Base-by-base conservation (phyloP, 2,329 filamentous ascomycete genomes). In the Madurella mycetomatis region DNA sequence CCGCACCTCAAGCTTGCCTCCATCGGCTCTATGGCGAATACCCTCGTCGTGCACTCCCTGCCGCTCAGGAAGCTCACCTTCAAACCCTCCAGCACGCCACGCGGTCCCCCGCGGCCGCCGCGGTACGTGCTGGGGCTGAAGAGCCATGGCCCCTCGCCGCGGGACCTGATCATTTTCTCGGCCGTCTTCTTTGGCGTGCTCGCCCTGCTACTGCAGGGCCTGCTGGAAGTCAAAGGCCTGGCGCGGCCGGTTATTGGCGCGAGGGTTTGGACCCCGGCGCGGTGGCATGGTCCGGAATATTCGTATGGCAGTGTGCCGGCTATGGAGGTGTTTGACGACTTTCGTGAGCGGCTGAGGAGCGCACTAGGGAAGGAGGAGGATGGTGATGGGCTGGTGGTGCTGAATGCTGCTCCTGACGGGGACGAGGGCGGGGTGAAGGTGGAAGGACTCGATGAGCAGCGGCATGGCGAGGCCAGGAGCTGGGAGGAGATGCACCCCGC, bases 1-100 rank as follows among this genome's bases (percentile, higher is more conserved):
- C 80, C 85, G 62, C 83, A 83, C 64, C 74, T 95, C 62, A 89
- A 88, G 63, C 81, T 96, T 3, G 91, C 89, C 31, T 92, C 88
- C 45, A 87, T 90, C 42, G 62, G 63, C 41, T 90, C 87, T 47
- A 84, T 95, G 62, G 86, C 84, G 56, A 92, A 91, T 67, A 88
- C 85, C 0, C 83, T 91, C 41, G 83, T 87, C 31, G 85, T 95
- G 25, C 89, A 95, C 70, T 87, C 83, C 40, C 84, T 96, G 58
- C 85, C 89, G 0, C 79, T 96, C 46, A 75, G 73, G 60, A 75
- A 72, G 56, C 63, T 72, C 41, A 56, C 72, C 47, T 70, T 75
- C 60, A 69, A 68, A 53, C 60, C 68, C 13, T 37, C 60, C 15
- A 64, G 69, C 8, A 57, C 69, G 41, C 67, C 65, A 53, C 68